phyloP scores from a whole-genome alignment of 2,329 filamentous ascomycete genomes.

The Akanthomyces muscarius region DNA sequence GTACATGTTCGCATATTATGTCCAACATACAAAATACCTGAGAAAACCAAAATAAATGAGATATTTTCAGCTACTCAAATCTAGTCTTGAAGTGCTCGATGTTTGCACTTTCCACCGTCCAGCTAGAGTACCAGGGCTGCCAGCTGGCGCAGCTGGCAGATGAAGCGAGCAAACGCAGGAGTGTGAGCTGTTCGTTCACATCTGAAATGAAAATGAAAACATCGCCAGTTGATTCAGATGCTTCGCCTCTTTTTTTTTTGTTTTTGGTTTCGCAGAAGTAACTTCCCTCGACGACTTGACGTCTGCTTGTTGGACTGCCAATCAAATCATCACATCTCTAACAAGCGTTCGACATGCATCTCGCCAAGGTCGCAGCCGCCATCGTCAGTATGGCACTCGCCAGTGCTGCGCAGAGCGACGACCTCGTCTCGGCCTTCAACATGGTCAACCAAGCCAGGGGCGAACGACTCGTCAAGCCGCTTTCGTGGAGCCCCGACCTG shows the following conservation, averaged over 20 bases:
- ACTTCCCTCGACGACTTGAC: background rate
- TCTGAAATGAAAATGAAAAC: background rate
- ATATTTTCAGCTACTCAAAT: background rate
- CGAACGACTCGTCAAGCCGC: constrained; percentile 26
- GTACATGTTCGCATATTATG: too few species aligned
- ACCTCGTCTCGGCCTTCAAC: constrained; percentile 25
- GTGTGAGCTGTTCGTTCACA: background rate
- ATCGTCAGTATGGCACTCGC: constrained; percentile 14
- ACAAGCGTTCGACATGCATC: background rate
- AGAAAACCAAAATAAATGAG: background rate
- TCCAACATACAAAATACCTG: too few species aligned
- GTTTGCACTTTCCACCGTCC: constrained; percentile 8
- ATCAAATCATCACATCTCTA: background rate
- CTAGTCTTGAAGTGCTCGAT: background rate
- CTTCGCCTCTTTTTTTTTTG: background rate
- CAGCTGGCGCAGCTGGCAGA: constrained; percentile 13
- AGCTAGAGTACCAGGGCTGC: background rate
- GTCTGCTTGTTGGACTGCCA: background rate
- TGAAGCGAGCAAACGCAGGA: constrained; percentile 16
- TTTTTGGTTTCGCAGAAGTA: too few species aligned
- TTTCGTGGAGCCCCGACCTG: constrained; percentile 30
- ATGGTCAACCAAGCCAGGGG: constrained; percentile 32
- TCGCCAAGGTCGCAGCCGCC: constrained; percentile 15
- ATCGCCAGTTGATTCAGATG: background rate
- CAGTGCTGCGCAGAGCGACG: constrained; percentile 21